Conservation (phyloP, 2,329 filamentous ascomycete species). For the Dactylellina cionopaga region DNA sequence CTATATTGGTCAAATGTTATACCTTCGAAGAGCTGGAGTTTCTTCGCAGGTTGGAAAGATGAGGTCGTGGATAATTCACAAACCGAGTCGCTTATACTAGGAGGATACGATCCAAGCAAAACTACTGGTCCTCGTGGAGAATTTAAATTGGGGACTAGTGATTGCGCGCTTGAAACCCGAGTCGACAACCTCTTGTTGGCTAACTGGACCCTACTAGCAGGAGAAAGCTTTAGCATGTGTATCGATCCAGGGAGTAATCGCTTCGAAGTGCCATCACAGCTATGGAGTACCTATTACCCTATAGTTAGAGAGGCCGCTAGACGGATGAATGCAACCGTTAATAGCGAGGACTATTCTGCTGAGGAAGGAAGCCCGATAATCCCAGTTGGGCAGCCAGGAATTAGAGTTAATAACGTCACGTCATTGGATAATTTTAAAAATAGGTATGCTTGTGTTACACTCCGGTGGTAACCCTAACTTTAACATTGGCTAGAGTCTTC, state of each 20-base stretch:
- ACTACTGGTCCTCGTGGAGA: not conserved
- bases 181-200: not conserved
- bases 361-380: not conserved
- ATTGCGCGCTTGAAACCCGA: too few species aligned
- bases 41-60: not conserved
- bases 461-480: too few species aligned
- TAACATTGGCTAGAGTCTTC: not conserved
- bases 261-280: not conserved
- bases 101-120: slow-evolving; percentile 3
- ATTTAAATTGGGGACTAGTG: too few species aligned
- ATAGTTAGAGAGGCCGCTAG: too few species aligned
- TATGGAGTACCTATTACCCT: not conserved
- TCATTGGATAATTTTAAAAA: not conserved
- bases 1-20: not conserved
- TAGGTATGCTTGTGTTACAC: too few species aligned
- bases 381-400: not conserved
- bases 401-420: not conserved
- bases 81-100: not conserved
- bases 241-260: not conserved
- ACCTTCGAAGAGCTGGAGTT: not conserved
- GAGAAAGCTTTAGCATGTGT: not conserved
- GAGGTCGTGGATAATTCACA: not conserved
- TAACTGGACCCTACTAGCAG: not conserved
- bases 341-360: not conserved
- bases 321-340: not conserved